A percentile compares a stretch with the other conserved stretches of the same genome.
phyloP scores from a whole-genome alignment of 176 grass and related monocot species.

The Hyparrhenia diplandra region DNA sequence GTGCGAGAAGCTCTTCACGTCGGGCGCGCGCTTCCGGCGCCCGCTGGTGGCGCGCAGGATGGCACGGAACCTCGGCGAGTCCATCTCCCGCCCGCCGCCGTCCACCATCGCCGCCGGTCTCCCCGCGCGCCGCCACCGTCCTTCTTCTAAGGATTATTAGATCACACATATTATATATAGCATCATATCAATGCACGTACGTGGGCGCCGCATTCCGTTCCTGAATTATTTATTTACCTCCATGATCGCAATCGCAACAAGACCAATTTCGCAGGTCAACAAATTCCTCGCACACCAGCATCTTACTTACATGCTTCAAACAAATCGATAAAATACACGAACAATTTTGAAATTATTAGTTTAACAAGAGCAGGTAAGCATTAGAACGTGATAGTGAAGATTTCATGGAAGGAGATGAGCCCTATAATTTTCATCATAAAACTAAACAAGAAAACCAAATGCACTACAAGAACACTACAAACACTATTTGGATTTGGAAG shows the following conservation, averaged over 20 bases:
- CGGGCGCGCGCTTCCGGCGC: conserved; percentile 62
- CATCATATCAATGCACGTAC: background rate
- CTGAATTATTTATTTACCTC: conserved; percentile 5
- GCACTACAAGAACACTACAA: background rate
- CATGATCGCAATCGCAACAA: conserved; percentile 29
- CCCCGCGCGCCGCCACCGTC: background rate
- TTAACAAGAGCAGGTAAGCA: too few species aligned
- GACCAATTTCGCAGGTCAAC: conserved; percentile 10
- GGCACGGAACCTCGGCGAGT: conserved; percentile 88
- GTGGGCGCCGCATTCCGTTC: background rate
- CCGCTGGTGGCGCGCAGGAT: conserved; percentile 82
- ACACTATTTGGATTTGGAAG: background rate
- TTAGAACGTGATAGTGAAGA: background rate
- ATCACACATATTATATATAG: background rate
- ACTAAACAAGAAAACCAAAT: background rate
- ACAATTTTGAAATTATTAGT: too few species aligned
- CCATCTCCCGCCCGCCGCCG: conserved; percentile 55
- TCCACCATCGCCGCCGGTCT: conserved; percentile 35
- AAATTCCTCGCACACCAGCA: background rate
- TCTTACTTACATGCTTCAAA: conserved; percentile 23
- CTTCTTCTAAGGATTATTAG: conserved; percentile 8
- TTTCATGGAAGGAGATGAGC: background rate
- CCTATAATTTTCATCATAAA: background rate
- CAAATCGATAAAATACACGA: too few species aligned
- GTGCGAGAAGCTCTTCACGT: conserved; percentile 95